Conservation (phyloP, 176 grass and related monocot species). For the Avena insularis region DNA sequence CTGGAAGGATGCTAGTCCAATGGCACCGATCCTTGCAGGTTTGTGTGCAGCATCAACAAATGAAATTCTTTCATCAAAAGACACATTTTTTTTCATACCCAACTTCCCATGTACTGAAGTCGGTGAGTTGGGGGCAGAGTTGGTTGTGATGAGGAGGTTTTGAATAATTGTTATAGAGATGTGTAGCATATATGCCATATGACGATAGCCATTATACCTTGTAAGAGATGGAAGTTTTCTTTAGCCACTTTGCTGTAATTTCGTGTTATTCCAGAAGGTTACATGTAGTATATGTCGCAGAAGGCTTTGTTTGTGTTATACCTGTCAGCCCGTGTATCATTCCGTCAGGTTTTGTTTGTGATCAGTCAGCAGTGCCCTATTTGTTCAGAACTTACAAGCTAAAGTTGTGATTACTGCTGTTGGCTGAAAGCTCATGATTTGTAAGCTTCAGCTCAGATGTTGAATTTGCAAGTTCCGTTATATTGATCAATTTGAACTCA, state of each 20-base stretch:
- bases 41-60: slow-evolving; percentile 36
- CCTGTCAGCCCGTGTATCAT: slow-evolving; percentile 18
- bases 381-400: background rate
- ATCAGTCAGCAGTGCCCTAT: too few species aligned
- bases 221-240: slow-evolving; percentile 42
- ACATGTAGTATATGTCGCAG: slow-evolving; percentile 36
- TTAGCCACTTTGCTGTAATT: slow-evolving; percentile 40
- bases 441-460: background rate
- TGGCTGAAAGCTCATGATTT: background rate
- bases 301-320: slow-evolving; percentile 30
- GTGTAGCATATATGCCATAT: slow-evolving; percentile 49
- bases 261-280: slow-evolving; percentile 28
- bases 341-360: background rate
- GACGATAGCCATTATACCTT: slow-evolving; percentile 33
- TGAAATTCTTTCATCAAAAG: slow-evolving; percentile 39
- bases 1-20: slow-evolving; percentile 1
- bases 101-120: slow-evolving; percentile 12
- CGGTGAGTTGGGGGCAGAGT: slow-evolving; percentile 25
- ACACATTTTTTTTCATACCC: slow-evolving; percentile 26
- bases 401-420: too few species aligned
- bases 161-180: slow-evolving; percentile 51
- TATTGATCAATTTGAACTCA: too few species aligned
- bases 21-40: background rate
- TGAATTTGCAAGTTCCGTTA: background rate
- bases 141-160: slow-evolving; percentile 38